Percentiles rank a stretch among this genome's conserved stretches.
Conservation (phyloP, 2,329 filamentous ascomycete genomes). For the Thielaviopsis populi region DNA sequence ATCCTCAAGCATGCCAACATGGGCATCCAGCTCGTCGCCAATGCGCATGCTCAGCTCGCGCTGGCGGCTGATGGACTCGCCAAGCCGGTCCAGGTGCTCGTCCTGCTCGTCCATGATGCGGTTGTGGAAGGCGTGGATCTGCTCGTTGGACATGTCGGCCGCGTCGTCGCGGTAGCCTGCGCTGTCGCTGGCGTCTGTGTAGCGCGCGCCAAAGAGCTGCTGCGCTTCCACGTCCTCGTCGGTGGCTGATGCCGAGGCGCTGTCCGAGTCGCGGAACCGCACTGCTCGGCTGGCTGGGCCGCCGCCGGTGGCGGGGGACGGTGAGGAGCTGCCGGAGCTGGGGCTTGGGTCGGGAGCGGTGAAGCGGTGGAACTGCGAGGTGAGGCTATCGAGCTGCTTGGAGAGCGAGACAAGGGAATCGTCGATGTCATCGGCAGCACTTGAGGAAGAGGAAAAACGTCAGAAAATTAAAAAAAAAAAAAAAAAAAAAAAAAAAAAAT, state of each 20-base stretch:
- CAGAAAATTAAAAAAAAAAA: neutral
- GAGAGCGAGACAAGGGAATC: constrained; percentile 55
- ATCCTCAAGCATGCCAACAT: constrained; percentile 79
- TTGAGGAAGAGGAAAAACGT: constrained; percentile 17
- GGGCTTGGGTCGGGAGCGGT: constrained; percentile 37
- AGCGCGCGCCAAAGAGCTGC: constrained; percentile 38
- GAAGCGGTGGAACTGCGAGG: constrained; percentile 63
- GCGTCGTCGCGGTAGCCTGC: constrained; percentile 47
- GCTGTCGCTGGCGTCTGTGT: constrained; percentile 47
- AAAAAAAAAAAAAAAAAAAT: no score
- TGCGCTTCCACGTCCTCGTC: constrained; percentile 26
- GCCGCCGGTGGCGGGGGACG: constrained; percentile 25
- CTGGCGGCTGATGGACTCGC: constrained; percentile 76
- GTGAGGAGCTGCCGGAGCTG: constrained; percentile 31
- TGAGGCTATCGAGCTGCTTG: constrained; percentile 61
- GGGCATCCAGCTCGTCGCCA: constrained; percentile 84
- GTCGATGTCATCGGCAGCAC: constrained; percentile 35
- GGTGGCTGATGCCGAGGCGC: constrained; percentile 19
- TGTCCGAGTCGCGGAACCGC: constrained; percentile 59
- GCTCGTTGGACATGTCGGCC: constrained; percentile 54
- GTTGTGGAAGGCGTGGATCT: constrained; percentile 74
- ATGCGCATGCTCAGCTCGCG: constrained; percentile 90
- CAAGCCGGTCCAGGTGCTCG: constrained; percentile 74
- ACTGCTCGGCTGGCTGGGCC: constrained; percentile 40
- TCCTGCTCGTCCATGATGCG: constrained; percentile 80